Evolutionary conservation across 257 asterid genomes (phyloP).

Genomic region (Solanum commersonii): DNA sequence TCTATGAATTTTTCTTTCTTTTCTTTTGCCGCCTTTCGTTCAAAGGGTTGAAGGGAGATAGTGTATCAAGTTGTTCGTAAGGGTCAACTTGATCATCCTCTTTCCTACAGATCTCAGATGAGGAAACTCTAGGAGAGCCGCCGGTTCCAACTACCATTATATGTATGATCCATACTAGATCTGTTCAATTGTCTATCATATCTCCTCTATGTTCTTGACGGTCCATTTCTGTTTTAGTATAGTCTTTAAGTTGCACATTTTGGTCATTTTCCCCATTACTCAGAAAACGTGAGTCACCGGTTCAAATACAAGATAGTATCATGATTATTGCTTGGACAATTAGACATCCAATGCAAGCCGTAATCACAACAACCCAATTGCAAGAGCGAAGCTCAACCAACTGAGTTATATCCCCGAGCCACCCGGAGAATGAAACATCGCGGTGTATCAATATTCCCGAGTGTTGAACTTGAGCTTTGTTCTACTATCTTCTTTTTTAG

Average conservation of each 20-base stretch:
- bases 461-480: no score
- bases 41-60: not conserved
- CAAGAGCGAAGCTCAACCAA: not conserved
- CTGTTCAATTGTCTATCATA: not conserved
- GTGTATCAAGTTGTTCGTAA: not conserved
- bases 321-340: not conserved
- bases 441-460: not conserved
- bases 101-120: not conserved
- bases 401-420: not conserved
- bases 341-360: not conserved
- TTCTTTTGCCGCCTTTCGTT: not conserved
- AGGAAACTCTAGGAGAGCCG: not conserved
- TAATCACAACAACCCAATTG: not conserved
- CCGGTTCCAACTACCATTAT: not conserved
- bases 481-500: no score
- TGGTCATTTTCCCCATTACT: accelerated
- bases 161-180: not conserved
- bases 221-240: not conserved
- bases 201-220: not conserved
- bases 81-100: not conserved
- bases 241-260: not conserved
- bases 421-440: not conserved
- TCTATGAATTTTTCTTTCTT: no score
- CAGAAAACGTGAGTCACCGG: not conserved
- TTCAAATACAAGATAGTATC: not conserved